A percentile compares a stretch with the other conserved stretches of the same genome.
These are phyloP conservation scores for Panellus pusillus DNA, from an alignment of 768 basidiomycete species.

Conservation along the genomic window DNA sequence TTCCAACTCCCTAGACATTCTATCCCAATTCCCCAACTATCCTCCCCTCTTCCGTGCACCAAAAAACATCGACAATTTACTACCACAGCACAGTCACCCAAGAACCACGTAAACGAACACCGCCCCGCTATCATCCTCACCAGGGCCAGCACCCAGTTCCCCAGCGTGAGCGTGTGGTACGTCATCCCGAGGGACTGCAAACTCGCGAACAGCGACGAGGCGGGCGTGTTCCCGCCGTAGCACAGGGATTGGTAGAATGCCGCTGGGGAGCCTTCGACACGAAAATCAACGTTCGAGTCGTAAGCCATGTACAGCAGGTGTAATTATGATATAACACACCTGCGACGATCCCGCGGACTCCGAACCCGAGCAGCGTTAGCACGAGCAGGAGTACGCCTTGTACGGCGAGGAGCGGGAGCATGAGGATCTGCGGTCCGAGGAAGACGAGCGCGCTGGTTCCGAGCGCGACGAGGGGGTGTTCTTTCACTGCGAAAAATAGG, in stretches of 20 bases:
- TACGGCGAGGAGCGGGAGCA: conserved; percentile 23
- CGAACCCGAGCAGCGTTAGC: conserved; percentile 19
- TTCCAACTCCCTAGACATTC: too few species aligned
- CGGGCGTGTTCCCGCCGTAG: conserved; percentile 28
- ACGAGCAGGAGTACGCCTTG: conserved; percentile 21
- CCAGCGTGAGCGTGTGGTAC: conserved; percentile 48
- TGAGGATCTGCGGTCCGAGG: conserved; percentile 21
- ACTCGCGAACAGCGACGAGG: conserved; percentile 23
- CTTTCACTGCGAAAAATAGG: conserved; percentile 12
- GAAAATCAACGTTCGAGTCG: too few species aligned
- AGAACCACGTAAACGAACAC: conserved; percentile 20
- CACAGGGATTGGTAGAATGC: conserved; percentile 25
- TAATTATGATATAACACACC: too few species aligned
- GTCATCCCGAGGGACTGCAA: conserved; percentile 27
- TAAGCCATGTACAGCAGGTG: too few species aligned
- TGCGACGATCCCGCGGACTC: conserved; percentile 20
- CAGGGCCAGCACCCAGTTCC: conserved; percentile 63
- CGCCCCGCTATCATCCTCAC: conserved; percentile 26
- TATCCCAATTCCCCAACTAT: too few species aligned
- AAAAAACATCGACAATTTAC: too few species aligned
- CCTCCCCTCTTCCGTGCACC: too few species aligned
- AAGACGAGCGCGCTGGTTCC: too few species aligned
- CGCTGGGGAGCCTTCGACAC: conserved; percentile 26
- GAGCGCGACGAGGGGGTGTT: conserved; percentile 17
- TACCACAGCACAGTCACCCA: neutral